Base-by-base conservation (phyloP, 2,329 filamentous ascomycete species). In the Coniochaeta ligniaria region DNA sequence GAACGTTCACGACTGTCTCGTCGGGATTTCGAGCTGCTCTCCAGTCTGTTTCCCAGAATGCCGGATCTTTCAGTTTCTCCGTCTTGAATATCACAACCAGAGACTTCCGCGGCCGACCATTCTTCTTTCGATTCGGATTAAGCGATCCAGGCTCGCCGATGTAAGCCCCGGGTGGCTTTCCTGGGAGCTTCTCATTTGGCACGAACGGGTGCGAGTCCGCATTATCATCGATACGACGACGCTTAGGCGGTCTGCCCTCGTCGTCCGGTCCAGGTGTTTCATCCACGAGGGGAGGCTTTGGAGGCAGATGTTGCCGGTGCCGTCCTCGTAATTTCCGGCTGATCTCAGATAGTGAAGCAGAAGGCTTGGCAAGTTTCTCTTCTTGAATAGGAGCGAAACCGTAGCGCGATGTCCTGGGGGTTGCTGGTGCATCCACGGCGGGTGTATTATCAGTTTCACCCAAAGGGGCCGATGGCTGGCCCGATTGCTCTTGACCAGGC, bases 101-200 rank as follows among this genome's bases (percentile, higher is more conserved):
- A 12, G 70, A 70, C 66, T 72, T 69, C 62, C 66, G 69, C 31
- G 67, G 67, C 14, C 71, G 69, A 4, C 74, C 72, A 26, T 64
- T 67, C 20, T 60, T 66, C 59, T 67, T 72, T 9, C 63, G 66
- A 14, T 63, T 26, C 61, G 62, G 55, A 61, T 70, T 62, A 36
- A 68, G 35, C 45, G 71, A 66, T 59, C 73, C 58, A 67, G 67
- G 58, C 62, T 66, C 33, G 62, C 69, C 63, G 66, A 69, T n/a
- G 63, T 68, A 61, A 36, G 65, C 70, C 1, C 61, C 61, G 28
- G 65, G 62, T 31, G 60, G 61, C 33, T 57, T 55, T 14, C 52
- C 57, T 9, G 57, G 35, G 12, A 59, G 38, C 50, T 55, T 20
- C 33, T 62, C 61, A 6, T 17, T 43, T 20, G 31, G 20, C 28